Evolutionary conservation across 129 eudicot species (phyloP), one percentile per base, ranked within the genome.

Genomic region (Glebionis coronaria): DNA sequence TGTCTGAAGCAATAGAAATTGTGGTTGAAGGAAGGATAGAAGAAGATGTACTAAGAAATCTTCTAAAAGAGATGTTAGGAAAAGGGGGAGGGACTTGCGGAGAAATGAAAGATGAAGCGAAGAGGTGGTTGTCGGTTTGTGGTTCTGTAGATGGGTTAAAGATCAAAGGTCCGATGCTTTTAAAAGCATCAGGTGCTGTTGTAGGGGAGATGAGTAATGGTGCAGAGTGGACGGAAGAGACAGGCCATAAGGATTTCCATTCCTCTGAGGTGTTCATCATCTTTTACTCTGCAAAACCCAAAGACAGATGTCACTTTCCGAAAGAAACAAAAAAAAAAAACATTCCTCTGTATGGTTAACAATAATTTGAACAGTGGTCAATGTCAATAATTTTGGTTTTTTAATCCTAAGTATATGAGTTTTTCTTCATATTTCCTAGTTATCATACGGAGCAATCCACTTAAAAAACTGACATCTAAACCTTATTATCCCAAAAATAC

Each of bases 161-260:
- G 75, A 83, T 46, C 6, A 80, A 9, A 1, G 88, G 88, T 9
- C 88, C 88, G 0, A 70, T 58, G 52, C 53, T 35, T 35, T 35
- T 7, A 35, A 35, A 5, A 35, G 40, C 40, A 35, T 35, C 40
- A 35, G 40, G 40, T 35, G 40, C 16, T 51, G 55, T 21, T 45
- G 44, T n/a, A 16, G 63, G 45, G 53, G 76, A 47, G 67, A 63
- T 27, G 29, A 54, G 66, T 23, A 63, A 46, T 0, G 79, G 74
- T 4, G 79, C 67, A 7, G 77, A 51, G 65, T 63, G 71, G 4
- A 74, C 73, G 3, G 61, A 63, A 0, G 80, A 74, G 70, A 79
- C 73, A n/a, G 83, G 58, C 76, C 79, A 79, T 46, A 71, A 19
- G 27, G 81, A 72, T 29, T 72, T 72, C 78, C 82, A 78, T 60